Percentiles rank a stretch among this genome's conserved stretches.
These are phyloP conservation scores for Trichoderma sp. DNA, from an alignment of 2,329 filamentous ascomycete genomes.

Conservation along the genomic window DNA sequence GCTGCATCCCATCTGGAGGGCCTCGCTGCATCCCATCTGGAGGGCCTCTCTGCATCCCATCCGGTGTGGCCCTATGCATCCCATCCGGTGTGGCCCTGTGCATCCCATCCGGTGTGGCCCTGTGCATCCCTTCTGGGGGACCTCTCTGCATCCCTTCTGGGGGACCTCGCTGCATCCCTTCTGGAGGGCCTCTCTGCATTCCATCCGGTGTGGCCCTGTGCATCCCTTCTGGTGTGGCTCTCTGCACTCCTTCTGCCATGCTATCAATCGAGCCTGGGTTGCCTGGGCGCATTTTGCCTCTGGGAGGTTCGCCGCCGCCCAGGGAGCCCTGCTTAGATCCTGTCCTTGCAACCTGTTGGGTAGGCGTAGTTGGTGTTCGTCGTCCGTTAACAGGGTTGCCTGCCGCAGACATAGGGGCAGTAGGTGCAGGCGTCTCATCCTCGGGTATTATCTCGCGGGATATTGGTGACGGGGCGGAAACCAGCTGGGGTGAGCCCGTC, in stretches of 20 bases:
- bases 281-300: conserved; percentile 25
- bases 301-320: conserved; percentile 31
- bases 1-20: conserved; percentile 18
- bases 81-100: neutral
- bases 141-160: conserved; percentile 50
- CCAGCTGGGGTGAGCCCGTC: conserved; percentile 37
- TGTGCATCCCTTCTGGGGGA: conserved; percentile 19
- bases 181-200: neutral
- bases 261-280: conserved; percentile 68
- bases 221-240: conserved; percentile 29
- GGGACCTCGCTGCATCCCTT: neutral
- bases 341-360: conserved; percentile 47
- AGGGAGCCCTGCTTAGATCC: conserved; percentile 37
- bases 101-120: neutral
- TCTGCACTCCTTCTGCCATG: conserved; percentile 55
- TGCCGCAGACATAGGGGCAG: conserved; percentile 28
- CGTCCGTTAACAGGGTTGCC: conserved; percentile 48
- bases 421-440: conserved; percentile 42
- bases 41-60: conserved; percentile 47
- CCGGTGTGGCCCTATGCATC: conserved; percentile 34
- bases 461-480: conserved; percentile 41
- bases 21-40: conserved; percentile 52
- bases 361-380: conserved; percentile 64
- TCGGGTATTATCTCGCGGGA: conserved; percentile 36
- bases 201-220: neutral